Evolutionary conservation across 768 basidiomycete species (phyloP), one percentile per base, ranked within the genome.

Genomic region (Filobasidium floriforme): DNA sequence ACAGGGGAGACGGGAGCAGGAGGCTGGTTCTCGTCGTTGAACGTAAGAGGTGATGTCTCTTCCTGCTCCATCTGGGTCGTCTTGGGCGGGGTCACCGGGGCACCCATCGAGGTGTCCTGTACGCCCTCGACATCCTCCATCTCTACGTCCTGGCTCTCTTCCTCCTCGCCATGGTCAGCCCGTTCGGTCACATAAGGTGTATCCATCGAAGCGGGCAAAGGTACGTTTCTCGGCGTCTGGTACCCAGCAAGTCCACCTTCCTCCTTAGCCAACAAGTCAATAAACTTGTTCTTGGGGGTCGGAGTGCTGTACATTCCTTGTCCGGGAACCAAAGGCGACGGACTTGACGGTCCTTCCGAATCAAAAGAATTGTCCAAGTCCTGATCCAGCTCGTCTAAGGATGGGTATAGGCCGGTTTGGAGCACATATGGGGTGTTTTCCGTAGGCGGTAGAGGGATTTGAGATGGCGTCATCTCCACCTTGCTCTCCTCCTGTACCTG

Each of bases 361-460:
- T 15, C 46, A 22, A 49, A 49, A 2, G 46, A 49, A 14, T 49
- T 49, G 3, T 49, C 46, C 18, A 49, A 12, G 18, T 49, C 46
- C 5, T 49, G 18, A 5, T 57, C 24, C 15, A 15, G 15, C 14
- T 57, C 22, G 18, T 24, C 26, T n/a, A 32, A 62, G 19, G 60
- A 29, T 0, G 43, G 14, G 41, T 60, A 18, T 1, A 62, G 62
- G 28, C 69, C 68, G 1, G 41, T 54, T 9, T 63, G 55, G 26
- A 65, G 32, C 9, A 63, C 61, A 67, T 73, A 75, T 22, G 72
- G 72, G 9, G 73, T 73, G n/a, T 72, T 60, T 6, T 61, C 28
- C 22, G 71, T n/a, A 18, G 51, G 41, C 0, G 73, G 73, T 22
- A 74, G 65, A 24, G 73, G 72, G 7, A 74, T 62, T 10, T 68